Evolutionary conservation across 2,329 filamentous ascomycete genomes (phyloP).

Genomic region (Colletotrichum filicis): DNA sequence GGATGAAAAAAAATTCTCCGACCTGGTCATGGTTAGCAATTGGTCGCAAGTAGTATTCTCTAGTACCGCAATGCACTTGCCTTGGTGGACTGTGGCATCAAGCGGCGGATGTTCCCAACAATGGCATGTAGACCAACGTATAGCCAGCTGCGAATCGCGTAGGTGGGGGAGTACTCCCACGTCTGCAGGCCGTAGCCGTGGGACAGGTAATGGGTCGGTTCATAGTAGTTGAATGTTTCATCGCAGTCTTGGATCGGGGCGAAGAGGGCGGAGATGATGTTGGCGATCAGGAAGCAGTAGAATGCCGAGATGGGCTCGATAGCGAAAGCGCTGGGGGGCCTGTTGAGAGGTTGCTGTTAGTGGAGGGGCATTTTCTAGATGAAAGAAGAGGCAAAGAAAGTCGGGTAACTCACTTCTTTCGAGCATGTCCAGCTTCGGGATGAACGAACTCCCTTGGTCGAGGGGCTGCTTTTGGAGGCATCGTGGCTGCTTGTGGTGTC

Average conservation of each 20-base stretch:
- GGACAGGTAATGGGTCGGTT: conserved; percentile 92
- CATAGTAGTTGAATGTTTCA: conserved; percentile 99
- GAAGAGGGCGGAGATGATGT: conserved; percentile 80
- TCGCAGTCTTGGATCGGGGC: conserved; percentile 98
- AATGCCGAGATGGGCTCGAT: conserved; percentile 82
- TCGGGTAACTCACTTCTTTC: conserved; percentile 57
- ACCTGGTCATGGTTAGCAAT: conserved; percentile 49
- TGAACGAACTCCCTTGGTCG: conserved; percentile 55
- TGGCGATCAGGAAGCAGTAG: conserved; percentile 80
- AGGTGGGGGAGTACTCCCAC: conserved; percentile 98
- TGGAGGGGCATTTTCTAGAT: conserved; percentile 22
- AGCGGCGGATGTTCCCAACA: conserved; percentile 72
- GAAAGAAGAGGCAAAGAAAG: not conserved
- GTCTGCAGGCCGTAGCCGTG: conserved; percentile 96
- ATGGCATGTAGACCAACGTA: conserved; percentile 86
- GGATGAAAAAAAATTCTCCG: conserved; percentile 88
- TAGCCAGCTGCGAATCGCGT: conserved; percentile 94
- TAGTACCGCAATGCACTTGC: conserved; percentile 41
- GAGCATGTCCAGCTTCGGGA: conserved; percentile 60
- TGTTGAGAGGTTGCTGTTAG: conserved; percentile 39
- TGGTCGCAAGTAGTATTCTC: too few relatives aligned
- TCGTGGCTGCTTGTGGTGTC: conserved; percentile 42
- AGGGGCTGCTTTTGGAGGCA: conserved; percentile 50
- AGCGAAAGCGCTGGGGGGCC: conserved; percentile 66
- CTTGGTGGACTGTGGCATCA: conserved; percentile 72